Base-by-base conservation (phyloP, 176 grass and related monocot species). In the Juncus inflexus region DNA sequence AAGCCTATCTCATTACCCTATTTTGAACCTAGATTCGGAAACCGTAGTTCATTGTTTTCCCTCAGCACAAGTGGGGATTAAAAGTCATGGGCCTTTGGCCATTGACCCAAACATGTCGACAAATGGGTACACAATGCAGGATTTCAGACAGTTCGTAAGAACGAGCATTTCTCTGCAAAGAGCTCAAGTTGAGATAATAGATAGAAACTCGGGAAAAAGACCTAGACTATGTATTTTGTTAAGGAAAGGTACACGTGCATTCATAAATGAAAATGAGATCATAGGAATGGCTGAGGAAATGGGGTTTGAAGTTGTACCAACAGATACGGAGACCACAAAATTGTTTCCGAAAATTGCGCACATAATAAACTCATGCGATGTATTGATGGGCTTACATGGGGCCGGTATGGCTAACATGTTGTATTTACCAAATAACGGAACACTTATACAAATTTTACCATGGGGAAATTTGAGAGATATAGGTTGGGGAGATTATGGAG, bases 91-190 rank as follows among this genome's bases (percentile, higher is more conserved):
- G 78, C 78, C 84, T 55, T 82, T 94, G 76, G 85, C 76, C 47
- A 89, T 94, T 50, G 90, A 94, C 62, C 65, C 90, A 4, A 58
- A 62, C 6, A 85, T 78, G 51, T 78, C 90, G 11, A 84, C 90
- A 2, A 61, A 84, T 52, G 81, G 81, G 6, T 85, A 83, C 72
- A 77, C 85, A 13, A 94, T 94, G 90, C 66, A 75, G 55, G 81
- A 94, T 63, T 94, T 94, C 55, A 89, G 72, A 72, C 68, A 70
- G 7, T 83, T 89, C 76, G 82, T 94, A 82, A 72, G 90, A 55
- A 61, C 61, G 14, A 74, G 84, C 2, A 84, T 82, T 15, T 62
- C 15, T 2, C 36, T 83, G 35, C 70, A 75, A 15, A 77, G 85
- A 69, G 85, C 81, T 45, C n/a, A 51, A 2, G 74, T 83, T 42